phyloP scores from a whole-genome alignment of 257 asterid genomes.

The Coffea canephora region DNA sequence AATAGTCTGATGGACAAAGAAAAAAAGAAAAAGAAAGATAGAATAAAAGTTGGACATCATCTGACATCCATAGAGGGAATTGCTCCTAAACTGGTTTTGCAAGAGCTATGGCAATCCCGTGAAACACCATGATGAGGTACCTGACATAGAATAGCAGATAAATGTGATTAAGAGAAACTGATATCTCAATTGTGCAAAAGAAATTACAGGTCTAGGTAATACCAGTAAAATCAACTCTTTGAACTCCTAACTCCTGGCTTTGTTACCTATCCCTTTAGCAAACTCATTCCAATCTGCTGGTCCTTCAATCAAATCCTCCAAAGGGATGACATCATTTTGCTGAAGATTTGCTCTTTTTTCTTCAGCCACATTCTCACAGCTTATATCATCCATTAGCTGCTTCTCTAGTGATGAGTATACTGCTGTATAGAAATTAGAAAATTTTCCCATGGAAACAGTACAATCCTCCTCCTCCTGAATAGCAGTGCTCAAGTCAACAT shows the following conservation, averaged over 20 bases:
- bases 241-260: background rate
- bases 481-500: background rate
- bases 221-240: background rate
- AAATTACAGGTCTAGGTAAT: background rate
- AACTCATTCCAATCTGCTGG: slow-evolving; percentile 22
- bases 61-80: background rate
- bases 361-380: background rate
- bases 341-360: slow-evolving; percentile 3
- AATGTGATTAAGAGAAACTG: no score
- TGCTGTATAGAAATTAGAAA: background rate
- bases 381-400: slow-evolving; percentile 14
- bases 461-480: background rate
- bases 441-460: background rate
- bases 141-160: background rate
- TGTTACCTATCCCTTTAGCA: background rate
- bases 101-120: background rate
- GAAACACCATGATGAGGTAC: background rate
- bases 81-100: background rate
- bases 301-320: slow-evolving; percentile 20
- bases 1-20: background rate
- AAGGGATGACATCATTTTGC: background rate
- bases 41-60: background rate
- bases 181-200: no score
- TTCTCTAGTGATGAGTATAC: slow-evolving; percentile 17
- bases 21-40: no score